Evolutionary conservation across 305 asterid genomes (phyloP), one percentile per base, ranked within the genome.

Genomic region (Euphrasia arctica): DNA sequence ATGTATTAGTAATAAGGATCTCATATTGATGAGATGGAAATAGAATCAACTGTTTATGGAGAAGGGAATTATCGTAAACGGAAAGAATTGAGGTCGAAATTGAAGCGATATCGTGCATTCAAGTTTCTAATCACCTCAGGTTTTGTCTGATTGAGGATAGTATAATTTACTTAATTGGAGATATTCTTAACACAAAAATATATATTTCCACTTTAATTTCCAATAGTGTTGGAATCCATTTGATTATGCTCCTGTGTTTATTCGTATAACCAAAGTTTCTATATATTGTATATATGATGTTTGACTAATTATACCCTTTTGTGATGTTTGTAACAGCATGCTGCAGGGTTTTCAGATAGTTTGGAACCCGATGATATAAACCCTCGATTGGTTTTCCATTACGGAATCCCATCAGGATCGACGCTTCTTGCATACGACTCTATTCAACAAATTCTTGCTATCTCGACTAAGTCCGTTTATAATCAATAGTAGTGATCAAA

Each of bases 331-430:
- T 52, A 76, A 88, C 93, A 89, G 98, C 87, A 89, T 71, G 79
- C 80, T 71, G 79, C 80, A 60, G 88, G 88, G 15, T 66, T 64
- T 65, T 72, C 84, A 43, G 95, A 82, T 64, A 81, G 80, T 72
- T 67, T 89, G 79, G 84, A 80, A 67, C 73, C 95, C 13, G 93
- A 85, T 43, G 93, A 82, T 32, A 74, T 89, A 9, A 73, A 76
- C 60, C 89, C 96, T 56, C 87, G 73, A 49, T 58, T 85, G 73
- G 82, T 82, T 74, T 92, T 87, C 74, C 98, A 92, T 72, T 85
- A 84, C 66, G 98, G 98, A 70, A 74, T 87, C 69, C 96, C 97
- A 58, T 71, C 88, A 54, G 96, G 93, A 70, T 73, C 98, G 45
- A 45, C 41, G 64, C 62, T 78, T 39, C 62, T 83, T 48, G 91